Evolutionary conservation across 768 basidiomycete species (phyloP).

Genomic region (Pisolithus orientalis): DNA sequence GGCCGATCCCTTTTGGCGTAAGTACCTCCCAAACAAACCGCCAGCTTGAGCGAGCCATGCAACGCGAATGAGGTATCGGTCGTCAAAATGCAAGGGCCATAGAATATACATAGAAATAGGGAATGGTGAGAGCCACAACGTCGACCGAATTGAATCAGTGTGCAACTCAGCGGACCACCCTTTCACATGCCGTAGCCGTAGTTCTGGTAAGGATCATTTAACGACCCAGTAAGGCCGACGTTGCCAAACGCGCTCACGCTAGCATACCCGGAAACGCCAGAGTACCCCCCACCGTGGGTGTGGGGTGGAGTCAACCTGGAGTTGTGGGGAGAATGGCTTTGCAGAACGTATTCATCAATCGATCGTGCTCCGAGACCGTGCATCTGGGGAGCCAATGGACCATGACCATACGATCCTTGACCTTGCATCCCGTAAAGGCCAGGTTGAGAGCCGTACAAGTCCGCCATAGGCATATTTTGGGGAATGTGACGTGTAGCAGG

Average conservation of each 20-base stretch:
- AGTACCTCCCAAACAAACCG: constrained; percentile 29
- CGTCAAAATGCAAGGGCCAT: constrained; percentile 27
- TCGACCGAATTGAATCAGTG: constrained; percentile 1
- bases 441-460: constrained; percentile 60
- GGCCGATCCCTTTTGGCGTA: constrained; percentile 30
- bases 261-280: constrained; percentile 44
- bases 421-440: constrained; percentile 56
- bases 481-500: constrained; percentile 51
- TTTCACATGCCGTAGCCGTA: constrained; percentile 80
- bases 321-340: constrained; percentile 63
- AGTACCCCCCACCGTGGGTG: constrained; percentile 49
- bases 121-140: constrained; percentile 16
- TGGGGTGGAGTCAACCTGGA: constrained; percentile 55
- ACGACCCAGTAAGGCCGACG: constrained; percentile 42
- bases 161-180: constrained; percentile 11
- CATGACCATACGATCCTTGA: constrained; percentile 53
- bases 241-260: constrained; percentile 50
- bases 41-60: constrained; percentile 35
- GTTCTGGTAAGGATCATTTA: constrained; percentile 72
- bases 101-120: constrained; percentile 34
- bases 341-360: constrained; percentile 79
- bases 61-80: constrained; percentile 26
- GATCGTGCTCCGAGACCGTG: constrained; percentile 62
- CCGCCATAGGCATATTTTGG: constrained; percentile 48
- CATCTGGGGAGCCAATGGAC: constrained; percentile 48